Evolutionary conservation across 306 rosid genomes (phyloP), one percentile per base, ranked within the genome.

Genomic region (Vigna hirtella): DNA sequence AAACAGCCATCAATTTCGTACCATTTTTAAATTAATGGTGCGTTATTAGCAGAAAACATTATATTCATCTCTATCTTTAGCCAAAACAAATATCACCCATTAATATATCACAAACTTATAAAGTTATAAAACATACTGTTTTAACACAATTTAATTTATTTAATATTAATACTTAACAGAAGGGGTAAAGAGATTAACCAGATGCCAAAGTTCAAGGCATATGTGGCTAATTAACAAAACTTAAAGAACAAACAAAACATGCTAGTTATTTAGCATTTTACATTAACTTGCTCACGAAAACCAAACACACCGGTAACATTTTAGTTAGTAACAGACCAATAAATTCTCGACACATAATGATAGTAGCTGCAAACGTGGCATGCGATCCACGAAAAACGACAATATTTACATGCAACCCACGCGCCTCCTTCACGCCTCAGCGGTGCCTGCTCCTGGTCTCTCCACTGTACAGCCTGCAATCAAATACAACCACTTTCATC

Each of bases 361-460:
- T 3, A 3, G 4, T 24, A 28, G 62, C 61, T 16, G 26, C 14
- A 6, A 10, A 56, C 72, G 83, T 71, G 61, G 78, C 82, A 66
- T 26, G 4, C 0, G 10, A 5, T 50, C 12, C 52, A 32, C 30
- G n/a, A 45, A 52, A 71, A 36, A 59, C 38, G 71, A 76, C 56
- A 24, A 2, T 68, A 75, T 85, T 66, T 76, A 83, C 79, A 85
- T 50, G 66, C 53, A 65, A 67, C 74, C 18, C 12, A 36, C n/a
- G 22, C 30, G 26, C 4, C 2, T 1, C 9, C 22, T 3, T 9
- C 13, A 10, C 52, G 3, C 71, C 20, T 64, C 81, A 92, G 42
- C 90, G 98, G 70, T 94, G 98, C 71, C 85, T 77, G 91, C 96
- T 96, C 81, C 90, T 87, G 24, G 88, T 87, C 9, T 88, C 96